phyloP scores from a whole-genome alignment of 2,329 filamentous ascomycete species.

The Beauveria scarabaeidicola region DNA sequence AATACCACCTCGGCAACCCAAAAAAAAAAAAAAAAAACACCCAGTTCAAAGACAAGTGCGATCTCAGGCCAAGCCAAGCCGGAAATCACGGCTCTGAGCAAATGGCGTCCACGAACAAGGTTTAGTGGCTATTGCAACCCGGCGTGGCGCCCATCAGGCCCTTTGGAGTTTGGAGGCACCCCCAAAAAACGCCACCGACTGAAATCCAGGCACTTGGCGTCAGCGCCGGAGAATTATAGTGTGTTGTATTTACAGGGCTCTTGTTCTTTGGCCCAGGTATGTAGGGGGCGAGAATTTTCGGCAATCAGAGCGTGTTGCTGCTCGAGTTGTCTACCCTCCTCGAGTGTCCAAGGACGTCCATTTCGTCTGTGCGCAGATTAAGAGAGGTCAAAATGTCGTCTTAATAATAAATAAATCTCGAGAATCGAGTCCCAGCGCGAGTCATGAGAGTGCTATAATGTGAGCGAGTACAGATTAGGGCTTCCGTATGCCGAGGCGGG shows the following conservation, averaged over 20 bases:
- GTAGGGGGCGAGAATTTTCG: neutral
- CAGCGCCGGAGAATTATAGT: neutral
- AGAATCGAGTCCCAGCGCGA: too few species aligned
- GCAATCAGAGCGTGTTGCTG: neutral
- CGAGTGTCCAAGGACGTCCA: too few species aligned
- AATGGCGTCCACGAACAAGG: slow-evolving; percentile 4
- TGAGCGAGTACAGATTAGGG: too few species aligned
- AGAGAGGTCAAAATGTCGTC: too few species aligned
- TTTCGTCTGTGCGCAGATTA: too few species aligned
- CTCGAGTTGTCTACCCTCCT: neutral
- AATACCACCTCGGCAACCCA: neutral
- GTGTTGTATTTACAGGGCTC: neutral
- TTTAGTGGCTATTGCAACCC: slow-evolving; percentile 4
- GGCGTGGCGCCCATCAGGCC: slow-evolving; percentile 3
- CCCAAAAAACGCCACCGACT: neutral
- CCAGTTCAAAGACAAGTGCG: neutral
- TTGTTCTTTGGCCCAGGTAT: neutral
- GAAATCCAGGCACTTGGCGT: slow-evolving; percentile 5
- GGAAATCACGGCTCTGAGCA: neutral
- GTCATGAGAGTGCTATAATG: too few species aligned
- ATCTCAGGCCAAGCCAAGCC: neutral
- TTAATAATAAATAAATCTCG: too few species aligned
- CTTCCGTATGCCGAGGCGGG: too few species aligned
- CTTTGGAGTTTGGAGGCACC: too few species aligned
- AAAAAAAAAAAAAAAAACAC: neutral